Conservation (phyloP, 2,329 filamentous ascomycete genomes). For the Claviceps sp. region DNA sequence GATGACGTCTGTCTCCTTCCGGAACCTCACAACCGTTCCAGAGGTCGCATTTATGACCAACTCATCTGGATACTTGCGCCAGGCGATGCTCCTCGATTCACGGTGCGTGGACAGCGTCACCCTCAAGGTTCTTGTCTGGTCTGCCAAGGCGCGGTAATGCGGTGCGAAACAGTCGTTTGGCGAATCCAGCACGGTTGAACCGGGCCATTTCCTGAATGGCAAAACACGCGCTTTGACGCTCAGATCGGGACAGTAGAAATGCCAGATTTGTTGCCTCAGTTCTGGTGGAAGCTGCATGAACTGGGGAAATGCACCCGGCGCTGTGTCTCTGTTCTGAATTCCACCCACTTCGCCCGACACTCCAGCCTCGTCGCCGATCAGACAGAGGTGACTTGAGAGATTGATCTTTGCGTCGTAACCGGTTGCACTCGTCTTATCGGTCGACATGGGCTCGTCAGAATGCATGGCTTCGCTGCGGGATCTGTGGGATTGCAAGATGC, state of each 20-base stretch:
- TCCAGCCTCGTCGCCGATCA: constrained; percentile 7
- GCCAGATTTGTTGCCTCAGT: constrained; percentile 22
- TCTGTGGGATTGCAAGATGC: too few relatives aligned
- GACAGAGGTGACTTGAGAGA: background rate
- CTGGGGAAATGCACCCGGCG: constrained; percentile 10
- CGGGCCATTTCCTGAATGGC: constrained; percentile 4
- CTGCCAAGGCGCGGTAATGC: too few relatives aligned
- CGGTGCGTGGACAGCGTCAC: constrained; percentile 20
- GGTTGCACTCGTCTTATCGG: background rate
- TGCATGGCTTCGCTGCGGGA: background rate
- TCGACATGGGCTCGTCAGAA: background rate
- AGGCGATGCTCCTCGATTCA: constrained; percentile 22
- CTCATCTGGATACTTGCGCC: constrained; percentile 18
- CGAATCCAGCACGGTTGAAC: background rate
- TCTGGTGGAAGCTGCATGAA: constrained; percentile 19
- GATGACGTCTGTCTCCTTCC: constrained; percentile 19
- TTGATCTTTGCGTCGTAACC: constrained; percentile 2
- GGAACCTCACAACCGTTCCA: constrained; percentile 16
- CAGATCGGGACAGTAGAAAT: constrained; percentile 19
- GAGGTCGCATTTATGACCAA: constrained; percentile 15
- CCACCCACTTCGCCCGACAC: constrained; percentile 1
- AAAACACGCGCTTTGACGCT: constrained; percentile 11
- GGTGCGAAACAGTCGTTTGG: too few relatives aligned
- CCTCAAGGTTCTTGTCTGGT: too few relatives aligned
- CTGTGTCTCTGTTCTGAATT: background rate